Evolutionary conservation across 208 protist genomes (phyloP), one percentile per base, ranked within the genome.

Genomic region (Acanthamoeba rhysodes): DNA sequence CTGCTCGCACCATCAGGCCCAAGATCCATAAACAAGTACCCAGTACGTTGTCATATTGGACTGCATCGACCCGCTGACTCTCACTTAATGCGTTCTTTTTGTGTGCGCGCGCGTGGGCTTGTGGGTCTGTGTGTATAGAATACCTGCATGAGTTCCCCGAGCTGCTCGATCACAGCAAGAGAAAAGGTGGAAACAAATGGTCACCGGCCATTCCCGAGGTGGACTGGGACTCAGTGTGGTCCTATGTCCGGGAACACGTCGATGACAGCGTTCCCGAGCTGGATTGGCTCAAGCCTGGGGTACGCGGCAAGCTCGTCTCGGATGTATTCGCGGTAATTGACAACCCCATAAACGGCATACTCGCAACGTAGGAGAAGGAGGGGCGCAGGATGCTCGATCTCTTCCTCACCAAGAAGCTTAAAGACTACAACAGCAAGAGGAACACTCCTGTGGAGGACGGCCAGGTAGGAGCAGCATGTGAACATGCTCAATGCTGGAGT

Each of bases 1-100:
- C 94, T 10, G 96, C 96, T 29, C 68, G 95, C 12, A 97, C 96
- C 29, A 84, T 97, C 20, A 68, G 96, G 3, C 66, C 66, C 34
- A 97, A 97, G 93, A 95, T 97, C 70, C 87, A 57, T 34, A 59
- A 68, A 20, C 37, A 80, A 37, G 45, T 95, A n/a, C 87, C 84
- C 18, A 34, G 72, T 80, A 80, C 41, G 55, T 27, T 32, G n/a
- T 12, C 64, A 27, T 66, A 7, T 27, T 62, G 55, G 55, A 62
- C 24, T 62, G 55, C 55, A 62, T 62, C 4, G 22, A 14, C 55
- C 55, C 55, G 12, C 48, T 0, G 48, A 14, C 48, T 50, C 0
- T 10, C 48, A 9, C 70, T 32, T 78, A 62, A 16, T 59, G 14
- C 14, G 22, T 62, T 24, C 94, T 59, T 18, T 6, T 66, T 90